Evolutionary conservation across 805 yeast genomes (phyloP).

Genomic region (Saccharomyces paradoxus): DNA sequence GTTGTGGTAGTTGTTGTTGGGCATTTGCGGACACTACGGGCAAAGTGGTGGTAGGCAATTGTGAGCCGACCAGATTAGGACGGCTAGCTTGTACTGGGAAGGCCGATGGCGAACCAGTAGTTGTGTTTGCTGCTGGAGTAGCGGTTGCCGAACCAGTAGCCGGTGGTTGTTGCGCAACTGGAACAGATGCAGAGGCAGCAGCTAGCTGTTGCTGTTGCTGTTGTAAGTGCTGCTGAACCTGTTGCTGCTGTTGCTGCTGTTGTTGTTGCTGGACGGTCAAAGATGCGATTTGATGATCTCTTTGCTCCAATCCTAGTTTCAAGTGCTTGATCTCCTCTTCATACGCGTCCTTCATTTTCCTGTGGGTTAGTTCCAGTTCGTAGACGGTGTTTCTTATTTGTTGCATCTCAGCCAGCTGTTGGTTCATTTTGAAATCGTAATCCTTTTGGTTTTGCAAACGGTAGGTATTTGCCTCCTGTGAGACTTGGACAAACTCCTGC

Average conservation of each 20-base stretch:
- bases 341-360: conserved; percentile 90
- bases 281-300: conserved; percentile 50
- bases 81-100: conserved; percentile 4
- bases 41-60: conserved; percentile 1
- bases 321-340: conserved; percentile 85
- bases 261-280: conserved; percentile 25
- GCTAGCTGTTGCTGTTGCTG: conserved; percentile 9
- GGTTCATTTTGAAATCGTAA: conserved; percentile 79
- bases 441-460: conserved; percentile 83
- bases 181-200: conserved; percentile 1
- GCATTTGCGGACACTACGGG: conserved; percentile 1
- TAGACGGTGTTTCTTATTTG: conserved; percentile 89
- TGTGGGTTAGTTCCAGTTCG: conserved; percentile 88
- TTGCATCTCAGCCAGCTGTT: conserved; percentile 88
- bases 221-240: conserved; percentile 11
- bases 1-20: background rate
- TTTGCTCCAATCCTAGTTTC: conserved; percentile 75
- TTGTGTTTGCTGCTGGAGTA: conserved; percentile 5
- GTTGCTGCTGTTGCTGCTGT: conserved; percentile 13
- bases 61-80: conserved; percentile 2
- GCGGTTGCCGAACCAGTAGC: conserved; percentile 9
- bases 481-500: conserved; percentile 79
- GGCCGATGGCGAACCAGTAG: background rate
- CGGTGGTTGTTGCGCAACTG: conserved; percentile 1
- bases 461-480: conserved; percentile 76